These are phyloP conservation scores for Cryptococcus sp. DNA, from an alignment of 1,284 basidiomycete genomes.

Conservation along the genomic window DNA sequence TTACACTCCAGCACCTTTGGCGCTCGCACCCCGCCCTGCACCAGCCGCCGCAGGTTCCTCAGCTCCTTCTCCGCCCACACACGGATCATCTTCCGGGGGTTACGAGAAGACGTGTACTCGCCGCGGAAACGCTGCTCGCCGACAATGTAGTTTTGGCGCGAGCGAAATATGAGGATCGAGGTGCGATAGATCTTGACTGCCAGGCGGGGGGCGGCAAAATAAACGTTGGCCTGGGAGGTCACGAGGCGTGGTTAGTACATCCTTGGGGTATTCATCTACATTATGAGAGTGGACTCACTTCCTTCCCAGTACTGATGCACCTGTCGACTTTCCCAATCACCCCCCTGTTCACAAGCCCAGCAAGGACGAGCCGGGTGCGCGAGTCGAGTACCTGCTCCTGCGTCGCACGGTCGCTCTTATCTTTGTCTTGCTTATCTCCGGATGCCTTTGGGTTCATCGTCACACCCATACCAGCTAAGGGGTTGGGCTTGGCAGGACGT, in stretches of 20 bases:
- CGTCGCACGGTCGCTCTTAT: constrained; percentile 90
- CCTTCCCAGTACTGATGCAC: constrained; percentile 92
- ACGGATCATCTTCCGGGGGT: constrained; percentile 98
- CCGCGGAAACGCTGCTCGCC: constrained; percentile 87
- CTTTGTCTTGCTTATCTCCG: constrained; percentile 80
- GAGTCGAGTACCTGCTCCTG: constrained; percentile 92
- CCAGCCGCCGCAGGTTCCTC: constrained; percentile 85
- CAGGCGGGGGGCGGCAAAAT: constrained; percentile 72
- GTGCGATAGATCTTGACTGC: constrained; percentile 99
- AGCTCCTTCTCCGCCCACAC: constrained; percentile 99
- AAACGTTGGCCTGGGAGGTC: constrained; percentile 75
- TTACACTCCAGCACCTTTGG: constrained; percentile 89
- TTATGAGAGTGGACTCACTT: constrained; percentile 64
- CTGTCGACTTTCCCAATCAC: constrained; percentile 84
- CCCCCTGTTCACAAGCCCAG: constrained; percentile 88
- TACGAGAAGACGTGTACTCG: constrained; percentile 79
- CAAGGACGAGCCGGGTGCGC: constrained; percentile 80
- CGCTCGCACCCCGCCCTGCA: constrained; percentile 74
- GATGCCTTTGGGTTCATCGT: constrained; percentile 85
- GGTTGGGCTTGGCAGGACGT: constrained; percentile 53
- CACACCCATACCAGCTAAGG: constrained; percentile 54
- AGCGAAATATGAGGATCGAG: constrained; percentile 94
- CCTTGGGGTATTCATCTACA: no score
- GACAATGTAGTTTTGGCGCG: constrained; percentile 89
- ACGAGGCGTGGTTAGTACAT: background rate